A percentile compares a stretch with the other conserved stretches of the same genome.
phyloP scores from a whole-genome alignment of 768 basidiomycete species.

The Tylopilus plumbeoviolaceoides region DNA sequence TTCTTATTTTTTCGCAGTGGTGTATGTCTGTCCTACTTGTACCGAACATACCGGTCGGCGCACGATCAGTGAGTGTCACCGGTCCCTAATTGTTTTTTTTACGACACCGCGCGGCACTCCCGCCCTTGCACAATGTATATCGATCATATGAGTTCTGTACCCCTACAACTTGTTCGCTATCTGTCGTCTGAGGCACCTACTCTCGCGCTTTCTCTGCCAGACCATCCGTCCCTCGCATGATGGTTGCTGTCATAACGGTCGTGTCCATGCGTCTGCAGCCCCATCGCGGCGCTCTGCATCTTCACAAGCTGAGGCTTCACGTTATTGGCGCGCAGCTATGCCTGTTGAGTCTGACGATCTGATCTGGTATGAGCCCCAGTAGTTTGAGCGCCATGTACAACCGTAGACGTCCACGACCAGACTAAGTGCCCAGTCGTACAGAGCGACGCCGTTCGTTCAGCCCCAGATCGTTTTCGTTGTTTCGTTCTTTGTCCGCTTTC shows the following conservation, averaged over 20 bases:
- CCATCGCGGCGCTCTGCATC: slow-evolving; percentile 22
- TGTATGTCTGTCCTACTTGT: slow-evolving; percentile 57
- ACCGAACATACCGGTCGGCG: slow-evolving; percentile 56
- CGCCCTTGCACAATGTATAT: slow-evolving; percentile 32
- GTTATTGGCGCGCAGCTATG: slow-evolving; percentile 33
- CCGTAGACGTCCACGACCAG: slow-evolving; percentile 22
- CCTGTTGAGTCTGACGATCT: slow-evolving; percentile 36
- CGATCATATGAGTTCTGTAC: slow-evolving; percentile 35
- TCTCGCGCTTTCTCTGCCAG: slow-evolving; percentile 31
- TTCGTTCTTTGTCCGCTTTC: slow-evolving; percentile 13
- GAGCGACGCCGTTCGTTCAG: slow-evolving; percentile 2
- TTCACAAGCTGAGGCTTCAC: slow-evolving; percentile 33
- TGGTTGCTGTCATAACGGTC: slow-evolving; percentile 32
- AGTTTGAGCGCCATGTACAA: slow-evolving; percentile 29
- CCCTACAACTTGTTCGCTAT: slow-evolving; percentile 34
- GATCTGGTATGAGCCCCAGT: slow-evolving; percentile 32
- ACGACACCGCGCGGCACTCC: slow-evolving; percentile 23
- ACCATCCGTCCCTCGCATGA: slow-evolving; percentile 28
- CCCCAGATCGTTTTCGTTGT: slow-evolving; percentile 1
- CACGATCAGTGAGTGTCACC: slow-evolving; percentile 74
- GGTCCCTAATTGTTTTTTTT: slow-evolving; percentile 27
- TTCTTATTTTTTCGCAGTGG: slow-evolving; percentile 37
- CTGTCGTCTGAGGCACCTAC: slow-evolving; percentile 31
- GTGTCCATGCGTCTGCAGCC: slow-evolving; percentile 28
- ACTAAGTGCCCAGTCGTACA: slow-evolving; percentile 12